Percentiles rank a stretch among this genome's conserved stretches.
Evolutionary conservation across 2,329 filamentous ascomycete genomes (phyloP).

Genomic region (Ceratocystis albifundus): DNA sequence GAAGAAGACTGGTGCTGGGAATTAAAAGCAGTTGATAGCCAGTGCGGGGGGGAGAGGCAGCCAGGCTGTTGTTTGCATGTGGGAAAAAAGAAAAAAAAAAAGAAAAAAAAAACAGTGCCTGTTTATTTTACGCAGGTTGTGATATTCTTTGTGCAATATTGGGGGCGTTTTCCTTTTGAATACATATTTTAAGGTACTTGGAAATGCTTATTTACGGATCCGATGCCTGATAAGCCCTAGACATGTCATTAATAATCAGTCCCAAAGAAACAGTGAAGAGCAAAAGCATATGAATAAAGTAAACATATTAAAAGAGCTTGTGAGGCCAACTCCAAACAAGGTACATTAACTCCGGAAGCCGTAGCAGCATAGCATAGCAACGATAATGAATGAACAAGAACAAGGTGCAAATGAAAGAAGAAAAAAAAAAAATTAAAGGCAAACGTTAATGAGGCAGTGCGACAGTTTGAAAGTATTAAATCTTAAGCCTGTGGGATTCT

Average conservation of each 20-base stretch:
- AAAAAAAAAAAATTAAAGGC: background rate
- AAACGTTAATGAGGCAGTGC: background rate
- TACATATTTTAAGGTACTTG: slow-evolving; percentile 9
- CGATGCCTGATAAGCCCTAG: too few species aligned
- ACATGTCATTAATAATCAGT: background rate
- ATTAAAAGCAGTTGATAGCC: background rate
- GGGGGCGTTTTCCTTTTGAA: slow-evolving; percentile 11
- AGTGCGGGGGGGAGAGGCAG: background rate
- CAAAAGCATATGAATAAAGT: background rate
- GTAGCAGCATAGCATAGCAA: background rate
- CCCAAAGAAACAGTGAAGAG: background rate
- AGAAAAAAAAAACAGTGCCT: too few species aligned
- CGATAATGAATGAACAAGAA: background rate
- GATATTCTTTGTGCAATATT: slow-evolving; percentile 6
- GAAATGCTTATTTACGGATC: background rate
- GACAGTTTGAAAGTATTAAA: slow-evolving; percentile 9
- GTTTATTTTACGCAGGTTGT: background rate
- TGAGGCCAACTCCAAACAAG: background rate
- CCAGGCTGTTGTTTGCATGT: background rate
- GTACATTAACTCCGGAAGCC: background rate
- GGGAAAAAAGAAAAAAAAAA: background rate
- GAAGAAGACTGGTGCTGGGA: slow-evolving; percentile 29
- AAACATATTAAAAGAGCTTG: background rate
- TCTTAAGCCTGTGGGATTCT: background rate
- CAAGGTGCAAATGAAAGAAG: too few species aligned